Percentiles rank a stretch among this genome's conserved stretches.
Conservation (phyloP, 352 stramenopile species). For the Globisporangium sylvaticum region DNA sequence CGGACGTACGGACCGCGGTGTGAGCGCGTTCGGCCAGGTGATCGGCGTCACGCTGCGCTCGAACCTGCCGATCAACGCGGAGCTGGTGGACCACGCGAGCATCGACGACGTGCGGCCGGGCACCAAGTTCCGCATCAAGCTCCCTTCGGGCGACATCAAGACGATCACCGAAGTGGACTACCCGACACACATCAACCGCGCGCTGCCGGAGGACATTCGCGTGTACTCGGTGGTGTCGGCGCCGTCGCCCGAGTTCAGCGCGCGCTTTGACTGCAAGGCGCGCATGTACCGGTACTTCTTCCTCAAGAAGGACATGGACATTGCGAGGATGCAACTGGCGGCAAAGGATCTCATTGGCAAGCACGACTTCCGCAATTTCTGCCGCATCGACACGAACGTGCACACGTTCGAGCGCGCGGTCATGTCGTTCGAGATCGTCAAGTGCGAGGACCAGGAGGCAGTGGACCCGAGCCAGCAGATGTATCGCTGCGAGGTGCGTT, state of each 20-base stretch:
- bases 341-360: slow-evolving; percentile 89
- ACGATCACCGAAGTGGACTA: slow-evolving; percentile 94
- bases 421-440: slow-evolving; percentile 75
- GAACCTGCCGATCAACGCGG: slow-evolving; percentile 58
- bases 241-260: slow-evolving; percentile 87
- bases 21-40: slow-evolving; percentile 88
- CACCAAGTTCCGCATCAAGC: slow-evolving; percentile 56
- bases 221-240: slow-evolving; percentile 83
- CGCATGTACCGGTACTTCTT: slow-evolving; percentile 99
- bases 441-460: slow-evolving; percentile 41
- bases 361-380: slow-evolving; percentile 99
- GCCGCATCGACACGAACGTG: slow-evolving; percentile 98
- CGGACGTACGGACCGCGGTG: slow-evolving; percentile 96
- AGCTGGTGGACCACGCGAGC: slow-evolving; percentile 51
- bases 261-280: slow-evolving; percentile 91
- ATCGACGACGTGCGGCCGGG: slow-evolving; percentile 70
- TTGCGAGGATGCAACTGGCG: slow-evolving; percentile 86
- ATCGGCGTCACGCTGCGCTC: slow-evolving; percentile 68
- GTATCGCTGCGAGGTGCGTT: slow-evolving; percentile 56
- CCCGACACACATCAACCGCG: slow-evolving; percentile 93
- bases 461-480: slow-evolving; percentile 51
- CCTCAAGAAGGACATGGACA: slow-evolving; percentile 57
- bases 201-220: slow-evolving; percentile 89
- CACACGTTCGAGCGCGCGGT: slow-evolving; percentile 93
- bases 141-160: slow-evolving; percentile 57